These are phyloP conservation scores for Scheffersomyces ergatensis DNA, from an alignment of 805 yeast species.

Conservation along the genomic window DNA sequence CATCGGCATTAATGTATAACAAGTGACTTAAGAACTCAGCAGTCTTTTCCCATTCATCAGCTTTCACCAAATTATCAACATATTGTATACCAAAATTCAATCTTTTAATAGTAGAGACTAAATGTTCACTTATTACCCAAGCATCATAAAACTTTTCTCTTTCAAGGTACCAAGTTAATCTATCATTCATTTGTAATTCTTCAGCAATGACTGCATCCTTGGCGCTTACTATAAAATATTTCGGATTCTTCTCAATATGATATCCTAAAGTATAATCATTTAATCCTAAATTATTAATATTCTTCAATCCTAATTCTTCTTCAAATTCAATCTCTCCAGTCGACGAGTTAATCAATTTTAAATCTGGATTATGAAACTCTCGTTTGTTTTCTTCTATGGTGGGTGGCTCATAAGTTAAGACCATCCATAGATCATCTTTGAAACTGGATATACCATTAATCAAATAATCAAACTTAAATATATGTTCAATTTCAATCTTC, in stretches of 20 bases:
- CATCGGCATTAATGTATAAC: conserved; percentile 16
- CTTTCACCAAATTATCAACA: conserved; percentile 40
- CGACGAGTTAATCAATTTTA: conserved; percentile 61
- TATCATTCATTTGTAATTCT: conserved; percentile 67
- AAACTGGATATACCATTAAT: conserved; percentile 80
- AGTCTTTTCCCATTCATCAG: conserved; percentile 55
- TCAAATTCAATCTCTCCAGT: conserved; percentile 73
- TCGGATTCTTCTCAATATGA: conserved; percentile 39
- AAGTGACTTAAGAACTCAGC: conserved; percentile 41
- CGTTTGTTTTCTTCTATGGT: conserved; percentile 14
- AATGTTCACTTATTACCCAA: conserved; percentile 69
- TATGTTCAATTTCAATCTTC: conserved; percentile 46
- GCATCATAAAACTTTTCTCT: conserved; percentile 60
- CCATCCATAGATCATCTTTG: conserved; percentile 65
- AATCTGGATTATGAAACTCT: conserved; percentile 60
- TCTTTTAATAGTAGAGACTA: conserved; percentile 50
- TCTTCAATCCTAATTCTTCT: conserved; percentile 71
- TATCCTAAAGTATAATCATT: conserved; percentile 77
- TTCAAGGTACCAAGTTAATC: conserved; percentile 68
- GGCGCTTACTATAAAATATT: conserved; percentile 73
- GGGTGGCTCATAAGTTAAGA: conserved; percentile 52
- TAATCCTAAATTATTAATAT: conserved; percentile 57
- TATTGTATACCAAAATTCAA: conserved; percentile 60
- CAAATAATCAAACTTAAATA: conserved; percentile 46
- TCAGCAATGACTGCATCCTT: conserved; percentile 77